Evolutionary conservation across 805 yeast species (phyloP), one percentile per base, ranked within the genome.

Genomic region (Limtongozyma cylindracea): DNA sequence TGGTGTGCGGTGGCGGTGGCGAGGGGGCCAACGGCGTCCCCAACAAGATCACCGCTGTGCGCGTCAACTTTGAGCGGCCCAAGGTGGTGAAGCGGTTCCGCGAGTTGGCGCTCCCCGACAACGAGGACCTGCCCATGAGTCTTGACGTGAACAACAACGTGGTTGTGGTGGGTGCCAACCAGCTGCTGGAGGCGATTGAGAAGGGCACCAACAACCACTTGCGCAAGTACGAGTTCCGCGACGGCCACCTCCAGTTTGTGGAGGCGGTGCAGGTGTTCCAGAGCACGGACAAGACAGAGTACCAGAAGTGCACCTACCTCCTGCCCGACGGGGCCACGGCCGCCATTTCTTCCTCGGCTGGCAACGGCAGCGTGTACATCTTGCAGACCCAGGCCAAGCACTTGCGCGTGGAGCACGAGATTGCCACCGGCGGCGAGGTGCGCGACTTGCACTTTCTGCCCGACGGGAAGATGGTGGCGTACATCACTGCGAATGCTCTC

Each of bases 1-100:
- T 80, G 21, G 71, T 71, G 14, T 66, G 78, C 3, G 98, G 98
- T 19, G 98, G 98, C 20, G 95, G 95, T 15, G 96, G 95, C 13
- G 91, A 77, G 40, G 92, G 92, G 7, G 68, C 67, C 35, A 71
- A 77, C 35, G 94, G 92, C 15, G 66, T 78, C 24, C 73, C 82
- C 19, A 84, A 84, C 43, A 77, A 73, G 39, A 48, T 84, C 29
- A 64, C 80, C 4, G 70, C 71, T 2, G 40, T 72, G 19, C 44
- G 59, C 21, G 51, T 73, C 20, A 58, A 63, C 33, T 63, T 70
- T 24, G 51, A 51, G 16, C n/a, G n/a, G n/a, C n/a, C n/a, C n/a
- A n/a, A n/a, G n/a, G n/a, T n/a, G n/a, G 53, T 55, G 25, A 38
- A 43, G 20, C 52, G 65, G 29, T 65, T 55, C 33, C 47, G 78